phyloP scores from a whole-genome alignment of 1,284 basidiomycete genomes.

The Schizophyllum commune region DNA sequence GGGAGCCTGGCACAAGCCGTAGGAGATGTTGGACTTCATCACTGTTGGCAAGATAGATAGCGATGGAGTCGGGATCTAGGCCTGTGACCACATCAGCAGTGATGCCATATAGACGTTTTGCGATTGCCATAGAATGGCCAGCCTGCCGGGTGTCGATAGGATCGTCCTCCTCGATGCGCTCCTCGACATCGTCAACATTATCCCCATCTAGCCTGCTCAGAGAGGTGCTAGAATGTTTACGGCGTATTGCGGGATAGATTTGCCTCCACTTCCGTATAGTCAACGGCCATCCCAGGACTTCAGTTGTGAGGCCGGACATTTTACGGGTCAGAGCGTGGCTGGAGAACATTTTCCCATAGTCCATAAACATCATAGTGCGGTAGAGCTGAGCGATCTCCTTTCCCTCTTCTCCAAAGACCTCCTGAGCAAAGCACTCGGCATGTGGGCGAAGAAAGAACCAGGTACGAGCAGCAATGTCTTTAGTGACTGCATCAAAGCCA shows the following conservation, averaged over 20 bases:
- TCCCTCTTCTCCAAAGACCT: neutral
- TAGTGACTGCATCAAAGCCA: conserved; percentile 14
- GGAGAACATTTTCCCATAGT: conserved; percentile 16
- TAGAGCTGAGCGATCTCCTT: conserved; percentile 10
- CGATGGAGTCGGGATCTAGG: too few relatives aligned
- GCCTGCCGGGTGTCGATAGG: conserved; percentile 1
- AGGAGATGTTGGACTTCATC: too few relatives aligned
- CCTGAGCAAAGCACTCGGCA: neutral
- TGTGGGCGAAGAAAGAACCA: conserved; percentile 10
- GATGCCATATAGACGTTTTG: too few relatives aligned
- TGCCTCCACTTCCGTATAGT: conserved; percentile 19
- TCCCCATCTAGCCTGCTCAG: too few relatives aligned
- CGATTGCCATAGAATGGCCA: too few relatives aligned
- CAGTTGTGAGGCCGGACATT: conserved; percentile 6
- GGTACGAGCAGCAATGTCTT: conserved; percentile 19
- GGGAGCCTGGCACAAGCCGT: too few relatives aligned
- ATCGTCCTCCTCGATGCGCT: conserved; percentile 1
- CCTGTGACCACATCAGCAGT: too few relatives aligned
- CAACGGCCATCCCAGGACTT: conserved; percentile 6
- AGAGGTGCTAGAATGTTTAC: too few relatives aligned
- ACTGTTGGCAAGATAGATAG: too few relatives aligned
- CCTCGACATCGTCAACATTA: conserved; percentile 13
- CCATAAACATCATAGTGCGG: conserved; percentile 16
- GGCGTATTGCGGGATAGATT: conserved; percentile 16
- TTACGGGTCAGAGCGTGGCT: conserved; percentile 11